Percentiles rank a stretch among this genome's conserved stretches.
These are phyloP conservation scores for Quercus mongolica DNA, from an alignment of 306 rosid genomes.

Conservation along the genomic window DNA sequence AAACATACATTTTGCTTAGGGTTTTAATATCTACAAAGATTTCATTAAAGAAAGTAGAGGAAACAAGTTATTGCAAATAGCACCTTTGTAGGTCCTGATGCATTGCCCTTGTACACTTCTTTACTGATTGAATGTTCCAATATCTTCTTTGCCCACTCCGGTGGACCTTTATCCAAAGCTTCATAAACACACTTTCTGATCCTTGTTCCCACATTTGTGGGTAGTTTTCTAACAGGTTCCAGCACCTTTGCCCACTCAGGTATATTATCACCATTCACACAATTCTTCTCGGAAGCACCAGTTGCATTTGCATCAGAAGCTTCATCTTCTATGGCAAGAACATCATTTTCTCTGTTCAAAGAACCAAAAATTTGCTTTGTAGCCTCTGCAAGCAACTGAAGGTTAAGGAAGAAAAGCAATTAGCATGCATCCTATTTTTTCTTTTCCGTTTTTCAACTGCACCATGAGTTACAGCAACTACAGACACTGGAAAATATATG, in stretches of 20 bases:
- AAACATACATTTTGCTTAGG: not conserved
- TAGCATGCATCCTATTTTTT: constrained; percentile 7
- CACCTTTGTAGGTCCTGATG: constrained; percentile 99
- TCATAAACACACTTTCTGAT: constrained; percentile 92
- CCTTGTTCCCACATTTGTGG: constrained; percentile 98
- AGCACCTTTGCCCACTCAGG: constrained; percentile 92
- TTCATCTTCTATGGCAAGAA: constrained; percentile 77
- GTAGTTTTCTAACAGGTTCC: constrained; percentile 93
- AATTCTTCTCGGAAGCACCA: constrained; percentile 42
- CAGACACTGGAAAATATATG: not conserved
- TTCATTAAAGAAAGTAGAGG: not conserved
- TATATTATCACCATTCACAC: constrained; percentile 48
- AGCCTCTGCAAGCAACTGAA: constrained; percentile 97
- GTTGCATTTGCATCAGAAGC: constrained; percentile 54
- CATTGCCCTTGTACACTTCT: constrained; percentile 98
- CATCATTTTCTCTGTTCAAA: constrained; percentile 47
- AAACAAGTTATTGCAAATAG: constrained; percentile 24
- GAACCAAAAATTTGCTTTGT: constrained; percentile 77
- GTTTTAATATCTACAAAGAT: not conserved
- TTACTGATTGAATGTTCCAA: constrained; percentile 90
- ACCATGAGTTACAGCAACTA: not conserved
- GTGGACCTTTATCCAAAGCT: constrained; percentile 74
- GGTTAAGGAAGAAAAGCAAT: constrained; percentile 21
- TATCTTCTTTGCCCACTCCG: constrained; percentile 87
- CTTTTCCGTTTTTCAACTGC: constrained; percentile 12